Base-by-base conservation (phyloP, 2,329 filamentous ascomycete species). In the Cladosporium colombiae region DNA sequence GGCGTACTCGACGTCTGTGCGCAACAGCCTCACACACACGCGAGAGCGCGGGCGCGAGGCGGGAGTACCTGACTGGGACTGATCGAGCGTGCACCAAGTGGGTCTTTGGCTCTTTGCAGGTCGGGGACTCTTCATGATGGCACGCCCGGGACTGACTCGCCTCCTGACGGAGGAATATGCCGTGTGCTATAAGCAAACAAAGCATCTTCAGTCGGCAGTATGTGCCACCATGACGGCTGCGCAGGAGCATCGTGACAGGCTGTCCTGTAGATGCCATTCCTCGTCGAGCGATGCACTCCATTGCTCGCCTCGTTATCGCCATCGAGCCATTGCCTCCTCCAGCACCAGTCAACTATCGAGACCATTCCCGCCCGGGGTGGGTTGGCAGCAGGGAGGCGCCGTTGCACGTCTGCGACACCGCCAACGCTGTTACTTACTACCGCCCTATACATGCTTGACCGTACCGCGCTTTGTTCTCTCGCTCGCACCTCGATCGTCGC, bases 401-500 rank as follows among this genome's bases (percentile, higher is more conserved):
- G 56, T 59, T 59, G 56, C n/a, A 59, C 56, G 23, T 44, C 56
- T 59, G 56, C 56, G 56, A 59, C 56, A 59, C 56, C 21, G 56
- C 56, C 56, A 59, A 59, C 56, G 56, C 56, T 59, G 56, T 46
- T 59, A 44, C 56, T 59, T 59, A 59, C 56, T 59, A 59, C 56
- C 56, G 56, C 37, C 37, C 33, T 59, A 59, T 59, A 59, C 56
- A 59, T n/a, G 56, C 56, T 35, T 59, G 56, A 40, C 56, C 56
- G 56, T 59, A 59, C 33, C 55, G 55, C 55, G 55, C 59, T 49
- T 55, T 55, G 52, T 55, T 55, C 52, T 55, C 27, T 62, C 59
- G 59, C 59, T 62, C 18, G 46, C 59, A 53, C 59, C 40, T 62
- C 59, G 59, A 62, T 62, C 59, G 59, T 53, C 59, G 59, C 46